Conservation (phyloP, 441 rosid species). For the Macaranga tanarius region DNA sequence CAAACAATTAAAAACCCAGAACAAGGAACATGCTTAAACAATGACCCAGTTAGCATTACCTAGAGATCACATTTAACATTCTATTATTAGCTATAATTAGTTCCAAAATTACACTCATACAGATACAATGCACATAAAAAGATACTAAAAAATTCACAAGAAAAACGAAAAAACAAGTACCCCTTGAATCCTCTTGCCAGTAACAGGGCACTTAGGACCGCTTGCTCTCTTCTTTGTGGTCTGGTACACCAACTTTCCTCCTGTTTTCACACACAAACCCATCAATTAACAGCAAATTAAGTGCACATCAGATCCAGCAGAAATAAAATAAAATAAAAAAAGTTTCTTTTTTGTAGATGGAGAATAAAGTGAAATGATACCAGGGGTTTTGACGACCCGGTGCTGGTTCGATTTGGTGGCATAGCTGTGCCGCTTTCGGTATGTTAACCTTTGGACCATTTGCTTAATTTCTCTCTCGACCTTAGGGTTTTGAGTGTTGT, state of each 20-base stretch:
- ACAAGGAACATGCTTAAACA: too few species aligned
- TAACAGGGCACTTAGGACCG: slow-evolving; percentile 73
- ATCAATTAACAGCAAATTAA: too few species aligned
- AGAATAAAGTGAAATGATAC: slow-evolving; percentile 23
- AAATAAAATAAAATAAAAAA: not conserved
- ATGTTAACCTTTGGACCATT: slow-evolving; percentile 66
- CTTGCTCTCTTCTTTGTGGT: slow-evolving; percentile 69
- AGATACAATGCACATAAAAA: too few species aligned
- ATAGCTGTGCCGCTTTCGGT: slow-evolving; percentile 58
- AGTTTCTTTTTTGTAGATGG: not conserved
- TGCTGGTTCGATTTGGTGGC: slow-evolving; percentile 69
- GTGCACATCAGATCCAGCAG: not conserved
- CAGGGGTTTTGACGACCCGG: slow-evolving; percentile 61
- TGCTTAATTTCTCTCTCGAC: slow-evolving; percentile 15
- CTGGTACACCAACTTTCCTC: slow-evolving; percentile 69
- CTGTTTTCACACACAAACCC: slow-evolving; percentile 21
- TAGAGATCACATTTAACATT: too few species aligned
- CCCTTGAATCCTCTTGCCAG: slow-evolving; percentile 73
- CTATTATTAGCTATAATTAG: too few species aligned
- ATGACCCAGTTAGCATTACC: too few species aligned
- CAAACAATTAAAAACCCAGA: too few species aligned
- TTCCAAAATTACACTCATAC: too few species aligned
- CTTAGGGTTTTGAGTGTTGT: slow-evolving; percentile 27
- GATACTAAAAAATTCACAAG: too few species aligned
- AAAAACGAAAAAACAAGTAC: slow-evolving; percentile 25